phyloP scores from a whole-genome alignment of 106 monocot genomes.

The Allium fistulosum region DNA sequence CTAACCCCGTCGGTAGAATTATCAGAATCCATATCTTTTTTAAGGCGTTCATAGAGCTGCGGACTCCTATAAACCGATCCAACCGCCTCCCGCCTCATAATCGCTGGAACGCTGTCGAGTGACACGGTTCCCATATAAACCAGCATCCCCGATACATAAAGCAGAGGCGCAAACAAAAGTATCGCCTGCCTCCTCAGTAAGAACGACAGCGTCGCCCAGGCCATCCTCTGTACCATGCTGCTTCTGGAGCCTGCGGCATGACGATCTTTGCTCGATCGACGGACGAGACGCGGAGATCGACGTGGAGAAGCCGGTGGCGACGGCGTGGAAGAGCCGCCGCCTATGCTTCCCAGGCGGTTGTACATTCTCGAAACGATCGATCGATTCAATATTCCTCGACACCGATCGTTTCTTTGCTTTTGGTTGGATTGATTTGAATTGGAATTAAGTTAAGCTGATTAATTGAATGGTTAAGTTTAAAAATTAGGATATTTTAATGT shows the following conservation, averaged over 20 bases:
- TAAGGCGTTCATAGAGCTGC: constrained; percentile 58
- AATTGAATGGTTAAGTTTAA: too few relatives aligned
- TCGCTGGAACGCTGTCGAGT: constrained; percentile 62
- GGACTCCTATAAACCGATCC: constrained; percentile 86
- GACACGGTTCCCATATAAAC: constrained; percentile 84
- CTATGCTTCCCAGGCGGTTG: constrained; percentile 42
- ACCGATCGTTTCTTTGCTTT: background rate
- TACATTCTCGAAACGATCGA: constrained; percentile 7
- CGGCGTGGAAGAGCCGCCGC: constrained; percentile 24
- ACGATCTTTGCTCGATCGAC: constrained; percentile 11
- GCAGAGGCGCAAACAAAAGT: constrained; percentile 86
- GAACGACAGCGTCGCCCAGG: constrained; percentile 44
- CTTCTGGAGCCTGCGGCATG: constrained; percentile 6
- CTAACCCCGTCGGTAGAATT: constrained; percentile 63
- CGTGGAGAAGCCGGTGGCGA: constrained; percentile 60
- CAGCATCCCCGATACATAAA: constrained; percentile 82
- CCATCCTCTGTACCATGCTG: constrained; percentile 24
- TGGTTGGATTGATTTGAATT: background rate
- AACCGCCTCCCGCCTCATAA: constrained; percentile 46
- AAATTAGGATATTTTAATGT: too few relatives aligned
- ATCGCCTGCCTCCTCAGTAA: constrained; percentile 74
- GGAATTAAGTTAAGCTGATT: too few relatives aligned
- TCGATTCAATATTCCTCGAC: background rate
- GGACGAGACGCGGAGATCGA: constrained; percentile 26
- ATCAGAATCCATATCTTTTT: constrained; percentile 65